Evolutionary conservation across 345 rosid species (phyloP).

Genomic region (Arabidopsis arenosa): DNA sequence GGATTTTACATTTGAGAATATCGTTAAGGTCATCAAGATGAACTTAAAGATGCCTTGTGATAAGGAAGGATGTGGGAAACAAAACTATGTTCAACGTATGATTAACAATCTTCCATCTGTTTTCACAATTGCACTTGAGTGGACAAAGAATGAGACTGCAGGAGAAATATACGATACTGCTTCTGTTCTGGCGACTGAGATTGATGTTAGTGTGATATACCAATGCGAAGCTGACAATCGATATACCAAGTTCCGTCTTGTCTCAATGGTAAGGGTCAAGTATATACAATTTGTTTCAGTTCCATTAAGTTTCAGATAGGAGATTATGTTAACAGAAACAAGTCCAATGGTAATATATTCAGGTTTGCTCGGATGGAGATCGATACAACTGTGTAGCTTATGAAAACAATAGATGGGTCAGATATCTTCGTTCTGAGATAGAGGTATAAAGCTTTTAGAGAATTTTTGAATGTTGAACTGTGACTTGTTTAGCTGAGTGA

Average conservation of each 20-base stretch:
- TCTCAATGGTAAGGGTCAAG: conserved; percentile 31
- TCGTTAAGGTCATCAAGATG: conserved; percentile 22
- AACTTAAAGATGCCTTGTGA: conserved; percentile 15
- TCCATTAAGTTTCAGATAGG: background rate
- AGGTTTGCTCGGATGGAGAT: conserved; percentile 26
- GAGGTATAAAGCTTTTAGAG: conserved; percentile 17
- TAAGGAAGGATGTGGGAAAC: conserved; percentile 29
- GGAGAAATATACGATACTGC: background rate
- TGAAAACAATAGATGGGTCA: conserved; percentile 18
- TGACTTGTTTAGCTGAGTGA: background rate
- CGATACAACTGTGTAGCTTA: conserved; percentile 23
- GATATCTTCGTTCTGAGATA: background rate
- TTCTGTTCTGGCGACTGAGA: conserved; percentile 22
- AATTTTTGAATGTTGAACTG: background rate
- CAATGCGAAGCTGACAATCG: background rate
- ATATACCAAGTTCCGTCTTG: conserved; percentile 27
- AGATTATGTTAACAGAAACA: background rate
- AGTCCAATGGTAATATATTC: background rate
- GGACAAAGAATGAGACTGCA: conserved; percentile 31
- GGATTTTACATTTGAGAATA: conserved; percentile 20
- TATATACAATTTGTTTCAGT: background rate
- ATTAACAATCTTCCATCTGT: conserved; percentile 20
- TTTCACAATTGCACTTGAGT: conserved; percentile 28
- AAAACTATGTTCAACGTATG: background rate
- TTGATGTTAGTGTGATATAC: conserved; percentile 28